Percentiles rank a stretch among this genome's conserved stretches.
Conservation (phyloP, 371 early-diverging fungal species). For the Entomophthora muscae region DNA sequence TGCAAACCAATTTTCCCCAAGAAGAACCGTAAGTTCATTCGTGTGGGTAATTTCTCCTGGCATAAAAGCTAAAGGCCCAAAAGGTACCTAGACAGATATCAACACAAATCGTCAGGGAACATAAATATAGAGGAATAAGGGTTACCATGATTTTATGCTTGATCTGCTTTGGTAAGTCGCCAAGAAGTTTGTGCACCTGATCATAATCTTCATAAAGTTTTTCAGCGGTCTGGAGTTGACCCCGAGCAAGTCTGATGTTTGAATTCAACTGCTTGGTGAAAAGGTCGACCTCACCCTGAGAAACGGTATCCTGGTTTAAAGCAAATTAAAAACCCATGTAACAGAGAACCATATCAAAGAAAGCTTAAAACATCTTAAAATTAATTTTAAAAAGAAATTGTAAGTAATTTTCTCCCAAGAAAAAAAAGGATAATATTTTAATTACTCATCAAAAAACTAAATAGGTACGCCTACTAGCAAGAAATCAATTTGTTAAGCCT, state of each 20-base stretch:
- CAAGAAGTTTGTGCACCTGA: not conserved
- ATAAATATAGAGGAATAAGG: not conserved
- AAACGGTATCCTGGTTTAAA: not conserved
- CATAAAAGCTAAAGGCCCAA: conserved; percentile 75
- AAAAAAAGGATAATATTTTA: too few relatives aligned
- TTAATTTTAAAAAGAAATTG: too few relatives aligned
- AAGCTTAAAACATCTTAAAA: too few relatives aligned
- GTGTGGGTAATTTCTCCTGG: conserved; percentile 75
- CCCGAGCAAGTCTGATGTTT: not conserved
- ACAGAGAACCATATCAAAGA: too few relatives aligned
- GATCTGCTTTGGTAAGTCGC: not conserved
- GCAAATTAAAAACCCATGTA: too few relatives aligned
- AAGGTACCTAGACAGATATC: conserved; percentile 32
- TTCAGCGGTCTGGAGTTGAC: not conserved
- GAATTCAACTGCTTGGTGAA: not conserved
- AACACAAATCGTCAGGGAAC: not conserved
- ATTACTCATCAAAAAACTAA: too few relatives aligned
- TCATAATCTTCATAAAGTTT: not conserved
- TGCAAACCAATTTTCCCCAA: conserved; percentile 85
- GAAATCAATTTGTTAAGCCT: too few relatives aligned
- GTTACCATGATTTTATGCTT: not conserved
- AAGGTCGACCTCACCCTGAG: not conserved
- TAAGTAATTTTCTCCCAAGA: too few relatives aligned
- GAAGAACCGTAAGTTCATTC: conserved; percentile 63
- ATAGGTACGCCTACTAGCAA: too few relatives aligned